Percentiles rank a stretch among this genome's conserved stretches.
Evolutionary conservation across 1,139 yeast species (phyloP).

Genomic region (Diutina sp.): DNA sequence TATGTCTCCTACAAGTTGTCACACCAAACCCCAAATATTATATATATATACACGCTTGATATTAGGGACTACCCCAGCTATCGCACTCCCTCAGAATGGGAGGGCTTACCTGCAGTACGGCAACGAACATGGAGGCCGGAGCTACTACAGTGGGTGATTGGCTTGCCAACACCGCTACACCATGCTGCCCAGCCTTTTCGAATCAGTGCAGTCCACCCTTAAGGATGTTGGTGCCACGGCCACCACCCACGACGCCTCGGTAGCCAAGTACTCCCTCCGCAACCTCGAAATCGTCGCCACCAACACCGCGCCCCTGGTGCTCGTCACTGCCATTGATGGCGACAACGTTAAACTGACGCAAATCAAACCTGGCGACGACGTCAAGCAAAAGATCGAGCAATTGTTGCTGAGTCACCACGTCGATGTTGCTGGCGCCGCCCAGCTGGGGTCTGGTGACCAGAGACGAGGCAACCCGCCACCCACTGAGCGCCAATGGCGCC

Average conservation of each 20-base stretch:
- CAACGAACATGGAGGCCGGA: not conserved
- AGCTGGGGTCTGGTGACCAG: not conserved
- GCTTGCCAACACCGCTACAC: not conserved
- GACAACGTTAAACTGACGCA: slow-evolving; percentile 11
- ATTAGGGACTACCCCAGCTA: too few species aligned
- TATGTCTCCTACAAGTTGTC: too few species aligned
- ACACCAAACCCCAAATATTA: too few species aligned
- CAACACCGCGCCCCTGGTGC: slow-evolving; percentile 6
- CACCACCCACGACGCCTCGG: not conserved
- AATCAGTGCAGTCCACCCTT: not conserved
- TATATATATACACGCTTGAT: too few species aligned
- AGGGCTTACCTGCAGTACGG: not conserved
- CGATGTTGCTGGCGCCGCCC: not conserved
- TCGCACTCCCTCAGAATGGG: too few species aligned
- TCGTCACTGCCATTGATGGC: slow-evolving; percentile 10
- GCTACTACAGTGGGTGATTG: not conserved
- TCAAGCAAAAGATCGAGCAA: not conserved
- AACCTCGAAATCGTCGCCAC: slow-evolving; percentile 5
- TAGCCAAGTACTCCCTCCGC: not conserved
- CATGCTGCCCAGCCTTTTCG: not conserved
- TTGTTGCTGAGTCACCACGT: not conserved
- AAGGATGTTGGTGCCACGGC: not conserved
- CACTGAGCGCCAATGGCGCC: not conserved
- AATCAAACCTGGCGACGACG: slow-evolving; percentile 8
- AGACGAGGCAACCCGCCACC: not conserved